phyloP scores from a whole-genome alignment of 306 rosid genomes.

The Cucumis hystrix region DNA sequence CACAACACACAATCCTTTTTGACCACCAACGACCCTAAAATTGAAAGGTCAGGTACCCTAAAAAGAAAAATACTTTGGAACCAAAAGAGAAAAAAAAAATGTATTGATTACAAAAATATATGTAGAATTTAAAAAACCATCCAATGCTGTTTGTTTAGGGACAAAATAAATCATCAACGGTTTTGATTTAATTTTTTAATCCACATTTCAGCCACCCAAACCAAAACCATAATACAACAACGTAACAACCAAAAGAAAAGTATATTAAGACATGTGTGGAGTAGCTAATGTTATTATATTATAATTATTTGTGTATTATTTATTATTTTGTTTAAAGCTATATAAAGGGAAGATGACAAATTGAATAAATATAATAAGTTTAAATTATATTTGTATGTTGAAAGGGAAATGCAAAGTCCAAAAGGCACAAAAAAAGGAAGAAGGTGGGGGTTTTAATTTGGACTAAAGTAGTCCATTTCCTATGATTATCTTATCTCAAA shows the following conservation, averaged over 20 bases:
- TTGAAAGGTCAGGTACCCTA: not conserved
- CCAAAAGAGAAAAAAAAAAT: no score
- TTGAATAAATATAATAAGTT: not conserved
- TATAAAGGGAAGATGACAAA: not conserved
- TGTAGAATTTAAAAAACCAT: not conserved
- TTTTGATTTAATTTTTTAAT: not conserved
- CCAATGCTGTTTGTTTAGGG: not conserved
- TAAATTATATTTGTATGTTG: not conserved
- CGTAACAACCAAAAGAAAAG: no score
- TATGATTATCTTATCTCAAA: conserved; percentile 5
- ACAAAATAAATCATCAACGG: not conserved
- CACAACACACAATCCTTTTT: not conserved
- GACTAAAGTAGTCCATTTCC: not conserved
- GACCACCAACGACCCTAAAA: conserved; percentile 2
- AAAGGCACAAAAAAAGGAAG: not conserved
- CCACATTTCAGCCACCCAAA: not conserved
- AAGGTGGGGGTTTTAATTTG: conserved; percentile 1
- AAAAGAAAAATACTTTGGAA: not conserved
- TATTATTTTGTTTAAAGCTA: not conserved
- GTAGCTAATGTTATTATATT: not conserved
- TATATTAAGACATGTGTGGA: no score
- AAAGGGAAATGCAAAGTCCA: not conserved
- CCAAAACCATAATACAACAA: not conserved
- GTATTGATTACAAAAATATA: no score
- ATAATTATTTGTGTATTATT: not conserved